Percentiles rank a stretch among this genome's conserved stretches.
These are phyloP conservation scores for Epithele typhae DNA, from an alignment of 768 basidiomycete species.

Conservation along the genomic window DNA sequence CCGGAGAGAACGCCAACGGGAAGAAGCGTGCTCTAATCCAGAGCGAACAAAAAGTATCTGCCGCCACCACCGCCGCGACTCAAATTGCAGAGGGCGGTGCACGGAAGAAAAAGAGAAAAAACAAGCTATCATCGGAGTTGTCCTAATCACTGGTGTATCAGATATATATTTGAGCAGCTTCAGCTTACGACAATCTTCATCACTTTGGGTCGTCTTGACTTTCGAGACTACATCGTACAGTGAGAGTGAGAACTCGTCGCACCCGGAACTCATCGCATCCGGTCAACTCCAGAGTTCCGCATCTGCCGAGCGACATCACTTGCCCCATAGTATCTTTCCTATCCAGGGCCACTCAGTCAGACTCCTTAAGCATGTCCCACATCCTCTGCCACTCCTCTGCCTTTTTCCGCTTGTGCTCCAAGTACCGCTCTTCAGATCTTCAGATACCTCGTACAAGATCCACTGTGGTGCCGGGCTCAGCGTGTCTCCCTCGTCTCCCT, in stretches of 20 bases:
- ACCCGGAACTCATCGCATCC: no score
- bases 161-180: background rate
- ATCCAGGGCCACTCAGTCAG: background rate
- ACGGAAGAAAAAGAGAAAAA: constrained; percentile 22
- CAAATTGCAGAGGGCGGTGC: background rate
- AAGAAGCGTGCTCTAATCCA: no score
- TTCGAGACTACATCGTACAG: no score
- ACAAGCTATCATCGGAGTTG: background rate
- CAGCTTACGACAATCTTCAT: no score
- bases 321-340: background rate
- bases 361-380: background rate
- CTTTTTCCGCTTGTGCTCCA: background rate
- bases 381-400: background rate
- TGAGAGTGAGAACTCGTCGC: no score
- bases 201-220: no score
- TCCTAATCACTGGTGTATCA: background rate
- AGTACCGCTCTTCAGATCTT: no score
- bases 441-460: background rate
- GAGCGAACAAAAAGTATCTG: no score
- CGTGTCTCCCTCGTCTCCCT: no score
- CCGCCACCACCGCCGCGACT: no score
- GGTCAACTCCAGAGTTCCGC: no score
- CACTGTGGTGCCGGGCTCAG: background rate
- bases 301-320: background rate
- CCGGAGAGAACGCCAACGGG: background rate